Evolutionary conservation across 2,329 filamentous ascomycete genomes (phyloP), one percentile per base, ranked within the genome.

Genomic region (Botryosphaeria dothidea): DNA sequence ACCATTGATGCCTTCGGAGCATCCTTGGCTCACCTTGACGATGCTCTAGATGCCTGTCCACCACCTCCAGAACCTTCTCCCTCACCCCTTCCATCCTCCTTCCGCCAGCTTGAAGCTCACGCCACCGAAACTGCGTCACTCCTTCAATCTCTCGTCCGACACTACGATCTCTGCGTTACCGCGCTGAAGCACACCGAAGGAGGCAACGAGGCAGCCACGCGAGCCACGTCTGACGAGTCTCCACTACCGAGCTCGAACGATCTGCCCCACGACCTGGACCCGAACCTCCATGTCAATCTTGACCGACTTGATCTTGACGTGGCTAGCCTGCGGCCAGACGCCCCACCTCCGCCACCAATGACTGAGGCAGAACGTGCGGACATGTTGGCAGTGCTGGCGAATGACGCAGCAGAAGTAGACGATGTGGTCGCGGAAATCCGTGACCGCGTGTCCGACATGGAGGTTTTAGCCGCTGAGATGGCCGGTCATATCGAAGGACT

Each of bases 161-260:
- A 98, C 78, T 97, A 97, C 74, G 94, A 98, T 76, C 87, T 96
- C 68, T 97, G 94, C 76, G 92, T 96, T 15, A 94, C 90, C 0
- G 94, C 94, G 0, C 90, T 97, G 48, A 91, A 93, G 66, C 92
- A 94, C 58, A 97, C 93, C 3, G 93, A 97, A 79, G 81, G 82
- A 65, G 81, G 82, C 9, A 79, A 80, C 11, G 80, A 80, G 66
- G 82, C 82, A 15, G 81, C 81, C 2, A 78, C 75, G n/a, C 75
- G 78, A 60, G 77, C 76, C 21, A 75, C 77, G 0, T 75, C 74
- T 29, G 77, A 80, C 64, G 72, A 29, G 69, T 75, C 36, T 72
- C 74, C 9, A 27, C 45, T 60, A 1, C 63, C 63, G 21, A 65
- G 52, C 31, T 31, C 31, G 27, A 27, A 27, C 54, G 54, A 65